Evolutionary conservation across 768 basidiomycete genomes (phyloP).

Genomic region (Pulveroboletus sp.): DNA sequence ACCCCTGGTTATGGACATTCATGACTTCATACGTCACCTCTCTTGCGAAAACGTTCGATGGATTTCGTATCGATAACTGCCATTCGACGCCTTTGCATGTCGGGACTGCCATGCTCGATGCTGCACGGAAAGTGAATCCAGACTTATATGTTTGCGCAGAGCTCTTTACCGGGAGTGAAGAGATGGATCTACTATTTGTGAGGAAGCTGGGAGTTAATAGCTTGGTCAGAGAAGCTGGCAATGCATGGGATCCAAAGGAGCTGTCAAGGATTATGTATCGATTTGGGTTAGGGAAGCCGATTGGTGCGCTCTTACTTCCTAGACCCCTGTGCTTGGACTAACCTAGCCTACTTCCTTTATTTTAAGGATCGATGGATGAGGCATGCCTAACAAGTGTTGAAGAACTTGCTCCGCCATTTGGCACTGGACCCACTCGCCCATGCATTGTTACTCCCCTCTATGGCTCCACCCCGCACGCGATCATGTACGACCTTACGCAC

Average conservation of each 20-base stretch:
- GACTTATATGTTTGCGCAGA: constrained; percentile 97
- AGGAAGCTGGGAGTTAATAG: constrained; percentile 91
- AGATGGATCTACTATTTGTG: constrained; percentile 90
- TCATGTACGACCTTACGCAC: constrained; percentile 95
- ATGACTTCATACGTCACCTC: constrained; percentile 82
- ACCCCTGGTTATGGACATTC: constrained; percentile 93
- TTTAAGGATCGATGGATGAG: constrained; percentile 85
- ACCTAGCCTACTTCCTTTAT: background rate
- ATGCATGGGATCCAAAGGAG: constrained; percentile 87
- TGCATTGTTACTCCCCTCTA: constrained; percentile 77
- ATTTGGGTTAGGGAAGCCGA: constrained; percentile 89
- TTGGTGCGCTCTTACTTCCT: constrained; percentile 51
- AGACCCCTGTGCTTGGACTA: background rate
- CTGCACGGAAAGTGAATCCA: constrained; percentile 83
- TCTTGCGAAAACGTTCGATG: constrained; percentile 84
- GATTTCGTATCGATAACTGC: constrained; percentile 98
- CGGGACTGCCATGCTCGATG: constrained; percentile 93
- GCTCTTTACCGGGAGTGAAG: constrained; percentile 93
- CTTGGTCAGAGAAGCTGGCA: constrained; percentile 92
- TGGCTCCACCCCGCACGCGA: constrained; percentile 87
- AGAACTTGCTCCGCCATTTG: constrained; percentile 78
- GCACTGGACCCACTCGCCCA: constrained; percentile 72
- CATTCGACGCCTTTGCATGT: constrained; percentile 96
- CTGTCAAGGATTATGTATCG: constrained; percentile 84
- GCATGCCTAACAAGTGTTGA: constrained; percentile 77